Conservation (phyloP, 106 monocot genomes). For the Chionographis japonica region DNA sequence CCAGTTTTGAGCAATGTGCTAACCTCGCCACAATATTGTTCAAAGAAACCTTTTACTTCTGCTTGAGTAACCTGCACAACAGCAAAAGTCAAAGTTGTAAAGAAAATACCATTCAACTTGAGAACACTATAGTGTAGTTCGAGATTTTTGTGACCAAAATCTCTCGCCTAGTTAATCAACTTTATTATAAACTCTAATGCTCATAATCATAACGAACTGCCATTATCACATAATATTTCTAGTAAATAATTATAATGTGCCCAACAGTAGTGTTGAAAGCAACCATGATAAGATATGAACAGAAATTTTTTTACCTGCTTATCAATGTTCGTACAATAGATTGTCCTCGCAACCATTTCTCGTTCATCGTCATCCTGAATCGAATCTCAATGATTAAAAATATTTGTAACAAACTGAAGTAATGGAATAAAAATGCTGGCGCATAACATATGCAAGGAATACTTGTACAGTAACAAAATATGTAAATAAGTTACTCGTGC, state of each 20-base stretch:
- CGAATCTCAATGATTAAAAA: background rate
- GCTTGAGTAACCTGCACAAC: conserved; percentile 42
- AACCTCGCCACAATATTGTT: conserved; percentile 51
- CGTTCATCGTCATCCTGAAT: conserved; percentile 50
- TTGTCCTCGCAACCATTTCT: conserved; percentile 55
- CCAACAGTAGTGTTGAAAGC: too few relatives aligned
- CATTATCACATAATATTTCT: background rate
- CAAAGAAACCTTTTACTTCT: conserved; percentile 49
- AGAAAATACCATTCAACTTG: background rate
- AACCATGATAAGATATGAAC: background rate
- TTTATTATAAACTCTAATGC: too few relatives aligned
- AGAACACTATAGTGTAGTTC: background rate
- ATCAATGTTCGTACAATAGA: conserved; percentile 73
- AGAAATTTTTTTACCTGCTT: conserved; percentile 36
- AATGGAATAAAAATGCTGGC: background rate
- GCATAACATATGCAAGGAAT: background rate
- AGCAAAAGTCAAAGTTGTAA: background rate
- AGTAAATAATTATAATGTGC: background rate
- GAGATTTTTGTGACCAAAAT: too few relatives aligned
- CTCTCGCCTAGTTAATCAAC: too few relatives aligned
- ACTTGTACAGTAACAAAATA: background rate
- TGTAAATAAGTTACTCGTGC: background rate
- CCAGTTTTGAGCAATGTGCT: background rate
- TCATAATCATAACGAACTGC: too few relatives aligned
- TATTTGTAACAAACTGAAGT: background rate